phyloP scores from a whole-genome alignment of 2,329 filamentous ascomycete genomes.

The Fusarium hostae region DNA sequence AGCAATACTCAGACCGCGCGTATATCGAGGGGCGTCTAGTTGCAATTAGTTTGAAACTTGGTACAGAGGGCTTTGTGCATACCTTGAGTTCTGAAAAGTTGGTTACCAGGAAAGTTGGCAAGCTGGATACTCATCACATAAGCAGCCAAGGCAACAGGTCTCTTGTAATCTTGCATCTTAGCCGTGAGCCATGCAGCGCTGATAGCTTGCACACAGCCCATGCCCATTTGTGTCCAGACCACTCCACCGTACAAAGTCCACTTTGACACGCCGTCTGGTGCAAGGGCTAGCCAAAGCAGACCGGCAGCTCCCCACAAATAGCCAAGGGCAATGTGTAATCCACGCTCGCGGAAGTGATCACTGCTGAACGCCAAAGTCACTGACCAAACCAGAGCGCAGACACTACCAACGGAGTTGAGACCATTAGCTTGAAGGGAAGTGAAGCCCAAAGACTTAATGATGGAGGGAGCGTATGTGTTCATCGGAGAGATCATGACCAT shows the following conservation, averaged over 20 bases:
- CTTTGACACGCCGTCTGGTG: slow-evolving; percentile 36
- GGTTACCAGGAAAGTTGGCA: slow-evolving; percentile 47
- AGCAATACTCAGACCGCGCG: slow-evolving; percentile 39
- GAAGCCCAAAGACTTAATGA: slow-evolving; percentile 46
- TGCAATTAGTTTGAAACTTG: neutral
- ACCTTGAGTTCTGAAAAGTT: slow-evolving; percentile 45
- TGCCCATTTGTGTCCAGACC: slow-evolving; percentile 48
- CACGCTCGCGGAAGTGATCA: slow-evolving; percentile 45
- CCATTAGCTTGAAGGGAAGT: slow-evolving; percentile 45
- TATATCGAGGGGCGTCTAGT: slow-evolving; percentile 45
- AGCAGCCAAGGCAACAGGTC: slow-evolving; percentile 45
- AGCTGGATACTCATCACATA: slow-evolving; percentile 49
- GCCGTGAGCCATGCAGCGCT: slow-evolving; percentile 46
- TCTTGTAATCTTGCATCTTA: slow-evolving; percentile 46
- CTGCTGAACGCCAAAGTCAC: slow-evolving; percentile 44
- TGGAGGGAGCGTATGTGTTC: slow-evolving; percentile 47
- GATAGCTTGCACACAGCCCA: slow-evolving; percentile 47
- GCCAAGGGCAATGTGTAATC: slow-evolving; percentile 44
- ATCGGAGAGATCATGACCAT: slow-evolving; percentile 49
- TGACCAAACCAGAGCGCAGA: slow-evolving; percentile 44
- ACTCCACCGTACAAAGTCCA: slow-evolving; percentile 46
- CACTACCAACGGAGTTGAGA: slow-evolving; percentile 45
- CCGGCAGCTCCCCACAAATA: slow-evolving; percentile 44
- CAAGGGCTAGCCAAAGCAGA: slow-evolving; percentile 44
- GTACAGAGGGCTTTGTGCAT: neutral